phyloP scores from a whole-genome alignment of 805 yeast genomes.

The Schizosaccharomyces lindneri region DNA sequence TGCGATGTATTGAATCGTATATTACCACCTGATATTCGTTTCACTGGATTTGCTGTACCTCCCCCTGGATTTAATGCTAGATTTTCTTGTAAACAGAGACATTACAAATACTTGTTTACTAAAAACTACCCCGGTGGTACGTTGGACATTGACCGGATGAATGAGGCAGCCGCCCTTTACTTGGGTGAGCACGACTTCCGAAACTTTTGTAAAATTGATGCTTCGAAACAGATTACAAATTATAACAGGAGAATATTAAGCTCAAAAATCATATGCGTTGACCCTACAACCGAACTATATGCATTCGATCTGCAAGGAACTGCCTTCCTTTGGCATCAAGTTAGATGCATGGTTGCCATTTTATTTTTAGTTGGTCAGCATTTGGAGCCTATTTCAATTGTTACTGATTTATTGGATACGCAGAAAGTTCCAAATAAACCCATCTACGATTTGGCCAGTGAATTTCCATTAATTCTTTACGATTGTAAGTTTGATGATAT shows the following conservation, averaged over 20 bases:
- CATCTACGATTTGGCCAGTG: conserved; percentile 67
- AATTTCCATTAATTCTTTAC: conserved; percentile 61
- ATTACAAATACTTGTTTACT: conserved; percentile 59
- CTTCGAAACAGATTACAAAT: conserved; percentile 72
- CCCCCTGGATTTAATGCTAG: conserved; percentile 73
- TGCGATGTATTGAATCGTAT: conserved; percentile 46
- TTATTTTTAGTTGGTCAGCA: conserved; percentile 59
- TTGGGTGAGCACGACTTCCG: conserved; percentile 74
- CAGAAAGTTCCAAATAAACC: conserved; percentile 42
- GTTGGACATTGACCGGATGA: conserved; percentile 45
- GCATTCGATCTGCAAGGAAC: conserved; percentile 61
- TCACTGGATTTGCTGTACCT: conserved; percentile 68
- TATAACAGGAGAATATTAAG: conserved; percentile 37
- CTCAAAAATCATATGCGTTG: conserved; percentile 22
- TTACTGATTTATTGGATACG: conserved; percentile 34
- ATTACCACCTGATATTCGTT: conserved; percentile 56
- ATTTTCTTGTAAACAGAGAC: conserved; percentile 68
- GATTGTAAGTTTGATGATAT: conserved; percentile 51
- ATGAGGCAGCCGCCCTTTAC: conserved; percentile 33
- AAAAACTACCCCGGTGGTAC: conserved; percentile 3
- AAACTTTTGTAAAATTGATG: conserved; percentile 84
- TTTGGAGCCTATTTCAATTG: conserved; percentile 34
- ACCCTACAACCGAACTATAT: conserved; percentile 16
- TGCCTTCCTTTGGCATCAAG: conserved; percentile 96
- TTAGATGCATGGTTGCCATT: conserved; percentile 78